phyloP scores from a whole-genome alignment of 2,329 filamentous ascomycete genomes.

The Ascomycota sp. region DNA sequence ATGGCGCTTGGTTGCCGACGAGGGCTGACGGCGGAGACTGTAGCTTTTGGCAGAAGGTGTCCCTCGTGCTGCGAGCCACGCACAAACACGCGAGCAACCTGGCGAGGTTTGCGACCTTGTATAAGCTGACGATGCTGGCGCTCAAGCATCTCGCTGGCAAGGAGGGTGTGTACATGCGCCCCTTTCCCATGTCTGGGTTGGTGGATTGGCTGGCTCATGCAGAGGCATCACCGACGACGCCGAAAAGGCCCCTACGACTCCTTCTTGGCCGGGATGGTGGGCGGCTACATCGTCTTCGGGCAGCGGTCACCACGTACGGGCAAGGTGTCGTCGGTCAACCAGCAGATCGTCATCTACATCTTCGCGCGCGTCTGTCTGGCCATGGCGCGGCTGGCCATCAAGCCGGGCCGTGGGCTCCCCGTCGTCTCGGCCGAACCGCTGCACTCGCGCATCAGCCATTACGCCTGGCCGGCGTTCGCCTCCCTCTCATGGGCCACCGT shows the following conservation, averaged over 20 bases:
- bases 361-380: slow-evolving; percentile 81
- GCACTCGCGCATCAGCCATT: slow-evolving; percentile 33
- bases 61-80: slow-evolving; percentile 67
- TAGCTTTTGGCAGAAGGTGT: slow-evolving; percentile 53
- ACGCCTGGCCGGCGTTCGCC: slow-evolving; percentile 87
- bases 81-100: slow-evolving; percentile 81
- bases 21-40: slow-evolving; percentile 4
- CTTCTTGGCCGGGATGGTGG: slow-evolving; percentile 70
- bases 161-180: slow-evolving; percentile 19
- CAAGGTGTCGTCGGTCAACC: slow-evolving; percentile 60
- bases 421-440: slow-evolving; percentile 25
- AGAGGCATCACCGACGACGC: too few species aligned
- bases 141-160: slow-evolving; percentile 47
- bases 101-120: slow-evolving; percentile 74
- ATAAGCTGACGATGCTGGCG: slow-evolving; percentile 64
- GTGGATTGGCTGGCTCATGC: too few species aligned
- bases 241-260: slow-evolving; percentile 55
- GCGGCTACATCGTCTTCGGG: slow-evolving; percentile 87
- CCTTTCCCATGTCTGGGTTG: too few species aligned
- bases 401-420: slow-evolving; percentile 33
- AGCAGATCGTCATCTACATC: slow-evolving; percentile 97
- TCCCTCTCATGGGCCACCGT: slow-evolving; percentile 78
- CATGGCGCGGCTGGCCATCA: slow-evolving; percentile 63
- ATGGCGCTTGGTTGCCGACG: too few species aligned
- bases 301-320: slow-evolving; percentile 38